Evolutionary conservation across 2,329 filamentous ascomycete species (phyloP).

Genomic region (Penicillium decumbens): DNA sequence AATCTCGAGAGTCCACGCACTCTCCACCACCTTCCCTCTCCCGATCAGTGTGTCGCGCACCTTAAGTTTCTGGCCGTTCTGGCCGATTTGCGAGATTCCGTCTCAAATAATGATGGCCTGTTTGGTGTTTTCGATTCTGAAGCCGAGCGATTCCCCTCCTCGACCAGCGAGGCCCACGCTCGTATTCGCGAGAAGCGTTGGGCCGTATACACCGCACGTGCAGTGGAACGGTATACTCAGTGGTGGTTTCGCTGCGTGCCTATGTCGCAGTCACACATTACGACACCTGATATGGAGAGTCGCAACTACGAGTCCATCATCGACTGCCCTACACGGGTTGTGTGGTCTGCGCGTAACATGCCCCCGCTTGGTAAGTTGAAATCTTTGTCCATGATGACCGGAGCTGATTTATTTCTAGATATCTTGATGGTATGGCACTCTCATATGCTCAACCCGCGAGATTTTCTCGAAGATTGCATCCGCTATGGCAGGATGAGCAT

Average conservation of each 20-base stretch:
- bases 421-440: constrained; percentile 25
- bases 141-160: constrained; percentile 36
- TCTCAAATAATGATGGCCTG: constrained; percentile 63
- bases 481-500: constrained; percentile 21
- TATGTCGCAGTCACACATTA: constrained; percentile 9
- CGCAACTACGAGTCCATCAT: constrained; percentile 11
- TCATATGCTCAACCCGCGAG: constrained; percentile 22
- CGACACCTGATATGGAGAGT: constrained; percentile 10
- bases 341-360: constrained; percentile 15
- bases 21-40: constrained; percentile 26
- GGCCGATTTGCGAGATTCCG: constrained; percentile 60
- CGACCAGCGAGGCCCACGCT: constrained; percentile 44
- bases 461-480: constrained; percentile 23
- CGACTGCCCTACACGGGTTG: constrained; percentile 6
- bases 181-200: constrained; percentile 65
- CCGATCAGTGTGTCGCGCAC: constrained; percentile 64
- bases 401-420: constrained; percentile 9
- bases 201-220: constrained; percentile 63
- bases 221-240: constrained; percentile 59
- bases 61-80: constrained; percentile 68
- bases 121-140: constrained; percentile 58
- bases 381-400: neutral
- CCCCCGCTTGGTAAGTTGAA: constrained; percentile 19
- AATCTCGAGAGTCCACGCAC: constrained; percentile 16
- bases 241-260: constrained; percentile 49